phyloP scores from a whole-genome alignment of 2,329 filamentous ascomycete species.

The Fusarium sp. region DNA sequence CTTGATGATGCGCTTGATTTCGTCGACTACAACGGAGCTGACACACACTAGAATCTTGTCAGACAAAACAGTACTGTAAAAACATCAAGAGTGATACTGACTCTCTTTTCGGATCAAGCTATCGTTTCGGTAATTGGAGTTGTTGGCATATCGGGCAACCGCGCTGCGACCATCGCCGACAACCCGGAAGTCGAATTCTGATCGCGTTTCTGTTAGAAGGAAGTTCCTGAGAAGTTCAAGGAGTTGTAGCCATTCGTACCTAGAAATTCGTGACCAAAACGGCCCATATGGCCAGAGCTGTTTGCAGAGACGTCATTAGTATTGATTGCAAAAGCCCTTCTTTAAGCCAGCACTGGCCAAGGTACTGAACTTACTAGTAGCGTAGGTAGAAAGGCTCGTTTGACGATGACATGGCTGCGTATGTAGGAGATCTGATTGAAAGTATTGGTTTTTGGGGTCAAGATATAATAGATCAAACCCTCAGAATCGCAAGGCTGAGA shows the following conservation, averaged over 20 bases:
- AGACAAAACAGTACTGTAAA: not conserved
- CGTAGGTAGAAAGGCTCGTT: constrained; percentile 93
- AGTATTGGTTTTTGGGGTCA: not conserved
- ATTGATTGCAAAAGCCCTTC: not conserved
- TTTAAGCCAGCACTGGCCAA: not conserved
- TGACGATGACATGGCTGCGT: constrained; percentile 68
- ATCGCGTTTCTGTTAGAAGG: constrained; percentile 14
- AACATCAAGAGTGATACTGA: constrained; percentile 59
- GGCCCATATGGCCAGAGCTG: constrained; percentile 96
- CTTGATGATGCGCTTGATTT: constrained; percentile 98
- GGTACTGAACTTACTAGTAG: constrained; percentile 82
- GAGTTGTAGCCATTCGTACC: constrained; percentile 63
- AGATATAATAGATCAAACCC: constrained; percentile 14
- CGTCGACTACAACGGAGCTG: constrained; percentile 86
- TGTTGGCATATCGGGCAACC: constrained; percentile 96
- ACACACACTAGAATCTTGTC: constrained; percentile 82
- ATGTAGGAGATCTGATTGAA: not conserved
- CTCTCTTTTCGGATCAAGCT: constrained; percentile 99
- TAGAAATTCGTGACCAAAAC: constrained; percentile 97
- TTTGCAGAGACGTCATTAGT: constrained; percentile 22
- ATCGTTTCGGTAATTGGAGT: constrained; percentile 99
- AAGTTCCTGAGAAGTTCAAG: not conserved
- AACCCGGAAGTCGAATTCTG: constrained; percentile 96
- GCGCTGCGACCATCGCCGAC: constrained; percentile 93
- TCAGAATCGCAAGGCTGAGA: constrained; percentile 41